These are phyloP conservation scores for Wallacemonas collosoma DNA, from an alignment of 208 protist species.

Conservation along the genomic window DNA sequence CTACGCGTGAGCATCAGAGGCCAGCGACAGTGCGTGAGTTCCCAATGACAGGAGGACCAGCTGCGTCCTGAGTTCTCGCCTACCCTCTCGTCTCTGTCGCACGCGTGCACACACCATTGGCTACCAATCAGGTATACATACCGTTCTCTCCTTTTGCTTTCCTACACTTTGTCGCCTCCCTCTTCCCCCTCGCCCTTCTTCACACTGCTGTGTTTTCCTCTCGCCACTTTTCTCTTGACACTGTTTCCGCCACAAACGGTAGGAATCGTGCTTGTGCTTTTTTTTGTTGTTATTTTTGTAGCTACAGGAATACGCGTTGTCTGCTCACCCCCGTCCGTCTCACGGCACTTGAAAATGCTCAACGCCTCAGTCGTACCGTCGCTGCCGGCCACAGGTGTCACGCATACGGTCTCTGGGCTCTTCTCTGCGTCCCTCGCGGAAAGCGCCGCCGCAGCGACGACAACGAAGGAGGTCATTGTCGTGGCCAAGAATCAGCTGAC, in stretches of 20 bases:
- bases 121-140: too few species aligned
- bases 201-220: background rate
- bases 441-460: background rate
- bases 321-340: too few species aligned
- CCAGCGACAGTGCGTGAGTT: too few species aligned
- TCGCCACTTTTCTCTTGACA: background rate
- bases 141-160: conserved; percentile 15
- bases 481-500: conserved; percentile 74
- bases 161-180: background rate
- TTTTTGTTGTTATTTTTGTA: conserved; percentile 22
- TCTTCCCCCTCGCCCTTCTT: background rate
- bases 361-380: conserved; percentile 73
- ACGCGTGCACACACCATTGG: too few species aligned
- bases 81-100: too few species aligned
- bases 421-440: conserved; percentile 48
- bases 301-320: too few species aligned
- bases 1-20: too few species aligned
- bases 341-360: conserved; percentile 38
- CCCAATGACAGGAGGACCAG: too few species aligned
- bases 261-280: conserved; percentile 12
- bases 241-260: too few species aligned
- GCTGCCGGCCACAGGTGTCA: conserved; percentile 71
- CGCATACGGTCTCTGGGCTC: conserved; percentile 70
- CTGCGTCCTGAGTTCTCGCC: too few species aligned
- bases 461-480: conserved; percentile 53